Evolutionary conservation across 805 yeast genomes (phyloP).

Genomic region (Saccharomycopsis fibuligera): DNA sequence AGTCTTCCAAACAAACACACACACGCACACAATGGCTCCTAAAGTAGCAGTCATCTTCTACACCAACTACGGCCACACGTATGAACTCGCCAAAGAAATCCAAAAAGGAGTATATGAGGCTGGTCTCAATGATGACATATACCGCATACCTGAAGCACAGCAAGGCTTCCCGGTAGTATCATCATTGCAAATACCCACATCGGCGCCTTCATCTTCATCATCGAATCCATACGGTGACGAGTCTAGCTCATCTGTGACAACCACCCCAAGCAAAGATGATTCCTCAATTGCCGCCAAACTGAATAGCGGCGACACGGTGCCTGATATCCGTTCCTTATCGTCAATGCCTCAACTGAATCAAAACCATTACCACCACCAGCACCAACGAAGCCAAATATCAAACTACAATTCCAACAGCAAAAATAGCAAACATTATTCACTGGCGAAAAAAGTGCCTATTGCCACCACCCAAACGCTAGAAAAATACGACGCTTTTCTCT

Average conservation of each 20-base stretch:
- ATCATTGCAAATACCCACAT: too few species aligned
- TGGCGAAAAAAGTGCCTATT: conserved; percentile 50
- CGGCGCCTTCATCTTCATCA: too few species aligned
- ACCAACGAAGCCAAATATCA: too few species aligned
- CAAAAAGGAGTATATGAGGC: conserved; percentile 62
- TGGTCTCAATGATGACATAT: conserved; percentile 62
- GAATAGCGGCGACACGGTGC: too few species aligned
- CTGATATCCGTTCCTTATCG: not conserved
- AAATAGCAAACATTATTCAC: too few species aligned
- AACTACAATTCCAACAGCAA: too few species aligned
- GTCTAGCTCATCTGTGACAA: conserved; percentile 50
- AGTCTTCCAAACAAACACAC: too few species aligned
- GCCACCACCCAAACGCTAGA: conserved; percentile 54
- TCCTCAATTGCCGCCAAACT: too few species aligned
- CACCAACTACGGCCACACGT: conserved; percentile 75
- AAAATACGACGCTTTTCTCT: conserved; percentile 70
- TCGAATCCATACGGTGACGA: too few species aligned
- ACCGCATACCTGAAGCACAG: conserved; percentile 72
- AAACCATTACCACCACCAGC: too few species aligned
- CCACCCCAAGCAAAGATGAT: conserved; percentile 60
- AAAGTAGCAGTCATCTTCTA: conserved; percentile 43
- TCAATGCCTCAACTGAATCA: not conserved
- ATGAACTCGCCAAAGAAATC: conserved; percentile 57
- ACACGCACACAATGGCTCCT: not conserved
- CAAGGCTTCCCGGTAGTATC: too few species aligned